phyloP scores from a whole-genome alignment of 257 asterid species.

The Plantago ovata region DNA sequence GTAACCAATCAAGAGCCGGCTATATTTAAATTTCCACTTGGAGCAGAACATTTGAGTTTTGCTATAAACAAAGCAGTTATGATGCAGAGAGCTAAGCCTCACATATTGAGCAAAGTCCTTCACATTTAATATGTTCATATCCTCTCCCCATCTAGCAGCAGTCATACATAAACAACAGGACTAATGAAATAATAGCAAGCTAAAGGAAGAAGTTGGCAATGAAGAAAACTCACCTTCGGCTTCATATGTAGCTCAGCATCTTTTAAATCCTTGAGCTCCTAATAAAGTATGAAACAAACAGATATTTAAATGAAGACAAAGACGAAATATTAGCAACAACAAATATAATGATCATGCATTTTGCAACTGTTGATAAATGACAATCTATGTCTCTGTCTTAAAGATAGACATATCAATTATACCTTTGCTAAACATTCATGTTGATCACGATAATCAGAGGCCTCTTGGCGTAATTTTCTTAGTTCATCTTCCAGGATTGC shows the following conservation, averaged over 20 bases:
- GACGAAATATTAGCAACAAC: slow-evolving; percentile 4
- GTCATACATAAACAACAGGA: background rate
- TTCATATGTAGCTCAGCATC: slow-evolving; percentile 80
- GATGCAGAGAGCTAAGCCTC: too few relatives aligned
- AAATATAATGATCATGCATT: slow-evolving; percentile 12
- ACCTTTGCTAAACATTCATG: slow-evolving; percentile 71
- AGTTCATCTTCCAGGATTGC: slow-evolving; percentile 66
- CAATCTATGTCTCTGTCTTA: background rate
- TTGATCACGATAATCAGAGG: slow-evolving; percentile 43
- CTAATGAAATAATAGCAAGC: background rate
- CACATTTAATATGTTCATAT: too few relatives aligned
- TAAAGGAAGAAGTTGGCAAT: slow-evolving; percentile 18
- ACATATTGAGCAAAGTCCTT: too few relatives aligned
- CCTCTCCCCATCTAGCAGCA: too few relatives aligned
- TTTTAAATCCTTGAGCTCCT: slow-evolving; percentile 86
- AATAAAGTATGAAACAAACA: slow-evolving; percentile 24
- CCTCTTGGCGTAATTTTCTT: slow-evolving; percentile 51
- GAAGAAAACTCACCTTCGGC: slow-evolving; percentile 57
- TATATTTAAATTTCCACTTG: too few relatives aligned
- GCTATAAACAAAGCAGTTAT: too few relatives aligned
- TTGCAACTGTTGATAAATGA: slow-evolving; percentile 10
- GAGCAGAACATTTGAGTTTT: too few relatives aligned
- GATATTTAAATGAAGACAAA: slow-evolving; percentile 16
- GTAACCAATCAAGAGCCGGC: slow-evolving; percentile 12
- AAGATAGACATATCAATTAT: slow-evolving; percentile 18